These are phyloP conservation scores for Wickerhamiella dianesei DNA, from an alignment of 805 yeast genomes.

Conservation along the genomic window DNA sequence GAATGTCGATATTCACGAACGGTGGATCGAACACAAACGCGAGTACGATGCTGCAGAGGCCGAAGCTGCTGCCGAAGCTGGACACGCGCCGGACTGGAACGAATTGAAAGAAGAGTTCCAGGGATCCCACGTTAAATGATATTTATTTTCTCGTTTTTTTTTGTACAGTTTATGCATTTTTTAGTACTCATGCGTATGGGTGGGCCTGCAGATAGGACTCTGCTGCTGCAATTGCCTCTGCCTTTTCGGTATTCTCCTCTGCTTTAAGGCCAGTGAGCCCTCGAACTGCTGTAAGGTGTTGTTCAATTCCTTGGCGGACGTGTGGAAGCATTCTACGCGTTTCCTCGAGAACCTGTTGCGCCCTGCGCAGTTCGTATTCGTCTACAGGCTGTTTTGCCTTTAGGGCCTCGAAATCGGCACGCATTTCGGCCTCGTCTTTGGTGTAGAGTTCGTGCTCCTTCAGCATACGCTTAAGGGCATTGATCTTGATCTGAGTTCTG, in stretches of 20 bases:
- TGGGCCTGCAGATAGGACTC: slow-evolving; percentile 7
- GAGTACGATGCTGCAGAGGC: slow-evolving; percentile 52
- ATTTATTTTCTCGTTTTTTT: neutral
- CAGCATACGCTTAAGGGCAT: slow-evolving; percentile 52
- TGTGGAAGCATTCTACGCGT: slow-evolving; percentile 41
- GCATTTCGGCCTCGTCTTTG: slow-evolving; percentile 45
- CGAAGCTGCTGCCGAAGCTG: slow-evolving; percentile 19
- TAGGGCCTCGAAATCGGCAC: slow-evolving; percentile 34
- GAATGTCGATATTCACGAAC: slow-evolving; percentile 70
- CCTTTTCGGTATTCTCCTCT: slow-evolving; percentile 18
- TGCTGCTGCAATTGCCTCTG: slow-evolving; percentile 12
- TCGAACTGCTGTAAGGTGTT: slow-evolving; percentile 16
- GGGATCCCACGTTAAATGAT: neutral
- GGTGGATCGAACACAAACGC: slow-evolving; percentile 85
- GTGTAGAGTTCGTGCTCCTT: slow-evolving; percentile 54
- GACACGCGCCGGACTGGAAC: slow-evolving; percentile 8
- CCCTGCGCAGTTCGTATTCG: slow-evolving; percentile 48
- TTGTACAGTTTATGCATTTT: neutral
- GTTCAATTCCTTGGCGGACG: slow-evolving; percentile 32
- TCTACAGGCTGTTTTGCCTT: slow-evolving; percentile 34
- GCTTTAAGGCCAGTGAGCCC: slow-evolving; percentile 13
- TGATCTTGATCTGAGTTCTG: slow-evolving; percentile 53
- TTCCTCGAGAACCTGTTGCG: slow-evolving; percentile 37
- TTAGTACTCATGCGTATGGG: neutral
- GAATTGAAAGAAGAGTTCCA: slow-evolving; percentile 26